These are phyloP conservation scores for Cotoneaster glaucophyllus DNA, from an alignment of 306 rosid genomes.

Conservation along the genomic window DNA sequence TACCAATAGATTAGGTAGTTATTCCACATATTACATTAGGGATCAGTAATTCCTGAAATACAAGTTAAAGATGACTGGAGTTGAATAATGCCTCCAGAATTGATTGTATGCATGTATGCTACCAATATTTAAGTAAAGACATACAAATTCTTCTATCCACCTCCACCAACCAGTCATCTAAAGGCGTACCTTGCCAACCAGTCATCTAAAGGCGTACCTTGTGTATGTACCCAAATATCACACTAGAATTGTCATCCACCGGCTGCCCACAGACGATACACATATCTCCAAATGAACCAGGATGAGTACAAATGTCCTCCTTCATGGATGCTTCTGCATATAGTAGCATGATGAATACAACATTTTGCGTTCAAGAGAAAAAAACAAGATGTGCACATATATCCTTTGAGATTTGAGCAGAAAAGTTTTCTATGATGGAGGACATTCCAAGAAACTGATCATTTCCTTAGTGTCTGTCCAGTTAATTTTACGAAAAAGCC, in stretches of 20 bases:
- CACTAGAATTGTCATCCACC: constrained; percentile 63
- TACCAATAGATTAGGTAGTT: not conserved
- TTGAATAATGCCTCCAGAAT: not conserved
- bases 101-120: not conserved
- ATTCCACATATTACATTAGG: not conserved
- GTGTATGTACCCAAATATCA: constrained; percentile 74
- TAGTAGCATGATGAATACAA: not conserved
- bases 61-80: not conserved
- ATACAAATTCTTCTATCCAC: not conserved
- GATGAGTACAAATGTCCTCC: constrained; percentile 53
- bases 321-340: constrained; percentile 39
- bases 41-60: not conserved
- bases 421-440: too few species aligned
- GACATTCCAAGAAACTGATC: not conserved
- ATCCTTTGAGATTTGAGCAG: not conserved
- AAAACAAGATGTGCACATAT: not conserved
- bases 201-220: constrained; percentile 37
- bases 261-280: constrained; percentile 68
- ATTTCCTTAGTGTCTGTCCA: not conserved
- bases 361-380: not conserved
- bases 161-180: too few species aligned
- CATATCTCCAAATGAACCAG: constrained; percentile 74
- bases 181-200: constrained; percentile 37
- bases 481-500: not conserved
- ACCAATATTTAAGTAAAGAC: not conserved